A percentile compares a stretch with the other conserved stretches of the same genome.
phyloP scores from a whole-genome alignment of 805 yeast species.

The Metschnikowia gelsemii region DNA sequence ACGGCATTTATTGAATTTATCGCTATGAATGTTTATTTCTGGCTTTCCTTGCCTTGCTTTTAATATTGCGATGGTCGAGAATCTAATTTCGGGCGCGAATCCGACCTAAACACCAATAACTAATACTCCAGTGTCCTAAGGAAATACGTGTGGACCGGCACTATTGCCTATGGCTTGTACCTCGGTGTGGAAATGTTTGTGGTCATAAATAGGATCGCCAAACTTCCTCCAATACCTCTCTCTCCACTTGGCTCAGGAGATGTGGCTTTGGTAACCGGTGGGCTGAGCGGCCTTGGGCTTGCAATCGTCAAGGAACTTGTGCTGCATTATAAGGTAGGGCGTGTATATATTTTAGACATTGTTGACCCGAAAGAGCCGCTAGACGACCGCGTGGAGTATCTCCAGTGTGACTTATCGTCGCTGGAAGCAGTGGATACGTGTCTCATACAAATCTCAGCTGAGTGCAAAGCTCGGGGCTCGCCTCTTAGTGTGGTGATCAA shows the following conservation, averaged over 20 bases:
- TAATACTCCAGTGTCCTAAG: background rate
- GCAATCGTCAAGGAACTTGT: slow-evolving; percentile 33
- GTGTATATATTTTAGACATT: slow-evolving; percentile 35
- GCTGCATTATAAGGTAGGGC: slow-evolving; percentile 15
- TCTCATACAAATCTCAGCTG: slow-evolving; percentile 14
- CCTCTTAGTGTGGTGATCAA: slow-evolving; percentile 38
- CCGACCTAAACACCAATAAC: background rate
- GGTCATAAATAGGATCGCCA: slow-evolving; percentile 4
- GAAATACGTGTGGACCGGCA: slow-evolving; percentile 5
- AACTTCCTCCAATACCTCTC: slow-evolving; percentile 4
- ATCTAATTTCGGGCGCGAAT: too few relatives aligned
- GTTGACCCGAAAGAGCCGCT: slow-evolving; percentile 17
- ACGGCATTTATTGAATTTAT: too few relatives aligned
- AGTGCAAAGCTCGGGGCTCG: slow-evolving; percentile 4
- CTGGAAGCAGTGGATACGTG: slow-evolving; percentile 17
- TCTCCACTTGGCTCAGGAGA: slow-evolving; percentile 9
- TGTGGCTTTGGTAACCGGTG: slow-evolving; percentile 49
- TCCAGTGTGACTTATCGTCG: slow-evolving; percentile 27
- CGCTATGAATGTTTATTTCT: too few relatives aligned
- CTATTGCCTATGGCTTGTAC: background rate
- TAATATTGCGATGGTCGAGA: too few relatives aligned
- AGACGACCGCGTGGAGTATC: slow-evolving; percentile 20
- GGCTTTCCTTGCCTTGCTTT: too few relatives aligned
- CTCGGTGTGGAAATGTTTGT: slow-evolving; percentile 6
- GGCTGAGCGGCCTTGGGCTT: slow-evolving; percentile 50